Evolutionary conservation across 1,139 yeast species (phyloP).

Genomic region (Geotrichum europaeum): DNA sequence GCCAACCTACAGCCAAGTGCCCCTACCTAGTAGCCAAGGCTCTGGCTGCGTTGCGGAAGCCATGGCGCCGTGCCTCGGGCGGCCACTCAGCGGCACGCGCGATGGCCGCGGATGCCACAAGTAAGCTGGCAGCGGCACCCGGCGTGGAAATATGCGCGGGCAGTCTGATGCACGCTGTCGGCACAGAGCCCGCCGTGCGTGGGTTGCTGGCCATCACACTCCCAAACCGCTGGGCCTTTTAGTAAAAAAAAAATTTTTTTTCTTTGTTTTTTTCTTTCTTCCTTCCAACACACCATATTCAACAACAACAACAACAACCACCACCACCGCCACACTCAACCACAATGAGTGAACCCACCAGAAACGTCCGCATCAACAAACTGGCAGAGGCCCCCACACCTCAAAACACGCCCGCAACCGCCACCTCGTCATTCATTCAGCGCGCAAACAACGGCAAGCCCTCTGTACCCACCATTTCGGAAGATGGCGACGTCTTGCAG

Average conservation of each 20-base stretch:
- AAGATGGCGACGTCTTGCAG: slow-evolving; percentile 33
- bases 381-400: slow-evolving; percentile 97
- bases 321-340: background rate
- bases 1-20: too few relatives aligned
- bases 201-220: background rate
- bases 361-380: slow-evolving; percentile 56
- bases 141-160: background rate
- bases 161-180: background rate
- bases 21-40: too few relatives aligned
- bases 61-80: too few relatives aligned
- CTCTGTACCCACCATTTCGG: slow-evolving; percentile 69
- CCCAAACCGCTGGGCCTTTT: background rate
- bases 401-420: slow-evolving; percentile 95
- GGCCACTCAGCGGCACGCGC: too few relatives aligned
- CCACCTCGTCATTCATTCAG: slow-evolving; percentile 60
- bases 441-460: slow-evolving; percentile 49
- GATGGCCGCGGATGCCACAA: too few relatives aligned
- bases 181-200: background rate
- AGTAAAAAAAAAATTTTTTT: background rate
- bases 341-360: slow-evolving; percentile 62
- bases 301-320: background rate
- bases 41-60: too few relatives aligned
- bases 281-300: background rate
- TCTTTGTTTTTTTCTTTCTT: background rate
- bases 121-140: background rate